Percentiles rank a stretch among this genome's conserved stretches.
phyloP scores from a whole-genome alignment of 2,329 filamentous ascomycete genomes.

The Colletotrichum truncatum region DNA sequence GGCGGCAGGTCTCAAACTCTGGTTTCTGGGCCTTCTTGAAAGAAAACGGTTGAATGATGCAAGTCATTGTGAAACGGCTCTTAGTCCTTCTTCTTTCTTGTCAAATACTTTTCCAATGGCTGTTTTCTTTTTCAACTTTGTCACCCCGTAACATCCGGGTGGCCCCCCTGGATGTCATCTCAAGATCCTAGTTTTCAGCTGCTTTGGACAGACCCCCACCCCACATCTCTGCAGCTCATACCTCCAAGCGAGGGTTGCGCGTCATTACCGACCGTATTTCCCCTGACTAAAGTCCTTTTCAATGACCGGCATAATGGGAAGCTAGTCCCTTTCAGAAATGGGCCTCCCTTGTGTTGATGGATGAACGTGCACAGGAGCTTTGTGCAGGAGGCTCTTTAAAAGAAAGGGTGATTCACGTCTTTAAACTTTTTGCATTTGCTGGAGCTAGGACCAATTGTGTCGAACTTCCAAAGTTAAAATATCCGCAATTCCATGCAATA shows the following conservation, averaged over 20 bases:
- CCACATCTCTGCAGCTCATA: no score
- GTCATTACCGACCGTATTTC: slow-evolving; percentile 19
- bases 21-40: neutral
- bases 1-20: neutral
- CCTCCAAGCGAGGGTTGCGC: slow-evolving; percentile 15
- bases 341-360: neutral
- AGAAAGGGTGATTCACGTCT: neutral
- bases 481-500: neutral
- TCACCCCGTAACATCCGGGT: neutral
- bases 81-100: neutral
- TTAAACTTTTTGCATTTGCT: neutral
- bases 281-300: neutral
- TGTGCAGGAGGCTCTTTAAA: slow-evolving; percentile 4
- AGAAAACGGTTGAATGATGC: neutral
- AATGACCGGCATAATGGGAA: neutral
- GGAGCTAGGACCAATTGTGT: neutral
- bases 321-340: neutral
- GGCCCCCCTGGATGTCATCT: neutral
- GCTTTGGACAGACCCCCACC: neutral
- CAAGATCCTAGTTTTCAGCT: neutral
- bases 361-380: neutral
- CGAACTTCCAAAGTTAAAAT: neutral
- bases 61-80: neutral
- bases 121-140: neutral
- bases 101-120: neutral